Evolutionary conservation across 2,329 filamentous ascomycete genomes (phyloP).

Genomic region (Fusarium clavum): DNA sequence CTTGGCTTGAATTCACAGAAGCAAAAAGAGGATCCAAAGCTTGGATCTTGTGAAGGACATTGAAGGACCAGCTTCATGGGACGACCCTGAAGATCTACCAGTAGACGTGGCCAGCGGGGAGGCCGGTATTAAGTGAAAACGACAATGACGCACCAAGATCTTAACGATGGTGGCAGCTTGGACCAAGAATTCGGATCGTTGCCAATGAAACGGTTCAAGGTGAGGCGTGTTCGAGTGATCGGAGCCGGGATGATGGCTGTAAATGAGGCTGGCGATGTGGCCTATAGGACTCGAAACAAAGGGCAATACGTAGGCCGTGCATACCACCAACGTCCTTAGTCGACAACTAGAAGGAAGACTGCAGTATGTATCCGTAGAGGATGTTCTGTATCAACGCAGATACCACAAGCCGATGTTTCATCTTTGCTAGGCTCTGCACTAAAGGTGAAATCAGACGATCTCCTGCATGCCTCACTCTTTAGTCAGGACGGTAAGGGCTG

Average conservation of each 20-base stretch:
- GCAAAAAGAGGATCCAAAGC: constrained; percentile 27
- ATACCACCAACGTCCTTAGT: neutral
- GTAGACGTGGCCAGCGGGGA: constrained; percentile 40
- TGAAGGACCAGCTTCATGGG: constrained; percentile 40
- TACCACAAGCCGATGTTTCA: constrained; percentile 28
- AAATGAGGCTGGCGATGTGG: constrained; percentile 41
- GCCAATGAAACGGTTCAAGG: constrained; percentile 33
- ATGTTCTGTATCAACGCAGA: constrained; percentile 15
- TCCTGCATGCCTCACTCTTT: constrained; percentile 23
- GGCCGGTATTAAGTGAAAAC: constrained; percentile 27
- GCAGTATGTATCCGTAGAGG: neutral
- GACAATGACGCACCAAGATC: constrained; percentile 41
- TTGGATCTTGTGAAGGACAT: constrained; percentile 33
- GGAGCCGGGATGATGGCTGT: constrained; percentile 45
- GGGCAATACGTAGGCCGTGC: constrained; percentile 32
- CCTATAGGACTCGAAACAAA: constrained; percentile 32
- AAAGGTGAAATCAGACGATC: constrained; percentile 25
- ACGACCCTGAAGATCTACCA: constrained; percentile 39
- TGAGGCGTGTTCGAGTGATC: constrained; percentile 18
- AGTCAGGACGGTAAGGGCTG: constrained; percentile 15
- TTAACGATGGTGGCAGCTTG: constrained; percentile 36
- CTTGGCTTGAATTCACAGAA: constrained; percentile 22
- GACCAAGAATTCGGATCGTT: constrained; percentile 33
- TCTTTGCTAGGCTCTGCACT: constrained; percentile 18
- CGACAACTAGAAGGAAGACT: neutral